Base-by-base conservation (phyloP, 163 green algal species). In the Prototheca wickerhamii region DNA sequence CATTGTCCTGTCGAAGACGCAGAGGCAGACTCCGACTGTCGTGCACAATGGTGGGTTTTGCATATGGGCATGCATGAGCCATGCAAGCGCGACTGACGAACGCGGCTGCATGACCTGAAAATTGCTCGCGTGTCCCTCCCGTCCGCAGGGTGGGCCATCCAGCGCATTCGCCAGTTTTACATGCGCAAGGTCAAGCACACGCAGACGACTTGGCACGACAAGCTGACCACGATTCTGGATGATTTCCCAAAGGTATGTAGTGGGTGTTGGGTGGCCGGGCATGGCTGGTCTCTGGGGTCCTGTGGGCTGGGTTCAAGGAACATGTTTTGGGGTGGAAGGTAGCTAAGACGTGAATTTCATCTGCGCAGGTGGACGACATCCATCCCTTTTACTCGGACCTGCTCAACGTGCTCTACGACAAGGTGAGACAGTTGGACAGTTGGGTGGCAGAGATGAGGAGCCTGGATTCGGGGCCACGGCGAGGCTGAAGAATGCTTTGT, bases 111-210 rank as follows among this genome's bases (percentile, higher is more conserved):
- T n/a, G n/a, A n/a, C n/a, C n/a, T n/a, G n/a, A n/a, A n/a, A n/a
- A n/a, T n/a, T n/a, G n/a, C n/a, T n/a, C n/a, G n/a, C 17, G 29
- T 26, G n/a, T n/a, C 29, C 40, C 10, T 35, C 28, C n/a, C 51
- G 26, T 44, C 34, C 29, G 25, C 71, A 75, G 72, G 88, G 61
- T 96, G 89, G 88, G 65, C 77, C 20, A 96, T 98, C 61, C 86
- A 91, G 67, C 80, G 93, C 52, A 97, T 99, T 65, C 79, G 93
- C 25, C 81, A 91, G 70, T 99, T 99, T 58, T 99, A 99, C 81
- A 99, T 98, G 93, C 88, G 92, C 61, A 99, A 99, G 79, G 80
- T 86, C 31, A 99, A 99, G 74, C 96, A 90, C 76, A 98, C 92
- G 7, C 82, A 91, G 66, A 64, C 69, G 15, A 96, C 81, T 65